Evolutionary conservation across 1,139 yeast species (phyloP).

Genomic region (Meyerozyma athensensis): DNA sequence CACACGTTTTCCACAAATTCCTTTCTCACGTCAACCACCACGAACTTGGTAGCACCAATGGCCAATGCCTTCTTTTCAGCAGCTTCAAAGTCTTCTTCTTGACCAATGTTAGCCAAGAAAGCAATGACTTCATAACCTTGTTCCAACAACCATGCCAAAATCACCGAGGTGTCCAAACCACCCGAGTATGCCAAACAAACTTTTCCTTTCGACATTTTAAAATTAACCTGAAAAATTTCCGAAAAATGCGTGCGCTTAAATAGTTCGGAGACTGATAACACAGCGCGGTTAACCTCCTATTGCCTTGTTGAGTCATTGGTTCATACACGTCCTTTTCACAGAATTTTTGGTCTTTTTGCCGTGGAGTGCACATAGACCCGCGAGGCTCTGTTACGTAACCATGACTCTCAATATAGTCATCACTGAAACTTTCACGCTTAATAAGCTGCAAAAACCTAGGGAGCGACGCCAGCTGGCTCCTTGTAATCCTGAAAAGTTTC

Average conservation of each 20-base stretch:
- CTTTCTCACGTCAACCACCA: constrained; percentile 89
- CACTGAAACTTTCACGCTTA: too few relatives aligned
- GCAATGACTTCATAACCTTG: constrained; percentile 98
- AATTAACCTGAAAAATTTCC: constrained; percentile 1
- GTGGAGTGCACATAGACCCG: too few relatives aligned
- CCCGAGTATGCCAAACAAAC: constrained; percentile 99
- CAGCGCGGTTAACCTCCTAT: constrained; percentile 4
- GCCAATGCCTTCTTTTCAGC: constrained; percentile 95
- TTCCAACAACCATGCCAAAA: constrained; percentile 96
- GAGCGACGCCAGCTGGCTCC: too few relatives aligned
- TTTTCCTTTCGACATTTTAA: constrained; percentile 86
- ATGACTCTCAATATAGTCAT: background rate
- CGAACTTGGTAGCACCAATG: constrained; percentile 95
- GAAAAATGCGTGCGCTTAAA: constrained; percentile 2
- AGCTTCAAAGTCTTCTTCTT: constrained; percentile 97
- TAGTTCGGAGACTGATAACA: constrained; percentile 1
- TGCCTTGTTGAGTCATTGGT: constrained; percentile 4
- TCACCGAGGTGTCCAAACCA: constrained; percentile 96
- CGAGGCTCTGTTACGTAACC: background rate
- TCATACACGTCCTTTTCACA: background rate
- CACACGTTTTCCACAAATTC: constrained; percentile 91
- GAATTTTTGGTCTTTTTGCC: background rate
- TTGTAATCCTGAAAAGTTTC: too few relatives aligned
- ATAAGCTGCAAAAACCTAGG: too few relatives aligned
- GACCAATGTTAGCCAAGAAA: constrained; percentile 96